phyloP scores from a whole-genome alignment of 805 yeast genomes.

The Tetrapisispora arboricola region DNA sequence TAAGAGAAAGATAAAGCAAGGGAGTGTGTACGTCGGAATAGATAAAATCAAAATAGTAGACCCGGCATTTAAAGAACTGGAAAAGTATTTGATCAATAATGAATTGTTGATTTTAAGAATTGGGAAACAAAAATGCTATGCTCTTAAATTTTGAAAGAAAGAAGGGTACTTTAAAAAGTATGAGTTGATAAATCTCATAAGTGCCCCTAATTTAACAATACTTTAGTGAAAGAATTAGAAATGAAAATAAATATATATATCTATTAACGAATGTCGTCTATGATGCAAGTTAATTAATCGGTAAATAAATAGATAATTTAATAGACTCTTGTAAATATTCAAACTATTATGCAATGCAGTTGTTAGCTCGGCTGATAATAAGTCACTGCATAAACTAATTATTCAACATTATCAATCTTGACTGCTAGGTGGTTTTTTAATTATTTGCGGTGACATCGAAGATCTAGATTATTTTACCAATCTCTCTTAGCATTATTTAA shows the following conservation, averaged over 20 bases:
- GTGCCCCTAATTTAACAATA: too few relatives aligned
- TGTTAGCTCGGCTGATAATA: too few relatives aligned
- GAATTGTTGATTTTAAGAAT: constrained; percentile 49
- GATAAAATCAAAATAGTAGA: constrained; percentile 43
- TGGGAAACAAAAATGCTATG: constrained; percentile 63
- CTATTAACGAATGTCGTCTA: not conserved
- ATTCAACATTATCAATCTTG: too few relatives aligned
- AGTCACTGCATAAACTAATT: too few relatives aligned
- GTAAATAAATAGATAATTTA: not conserved
- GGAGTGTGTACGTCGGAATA: constrained; percentile 65
- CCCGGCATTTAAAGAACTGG: constrained; percentile 37
- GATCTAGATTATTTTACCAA: not conserved
- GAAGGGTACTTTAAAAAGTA: not conserved
- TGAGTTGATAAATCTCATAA: too few relatives aligned
- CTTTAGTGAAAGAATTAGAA: too few relatives aligned
- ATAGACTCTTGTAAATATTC: not conserved
- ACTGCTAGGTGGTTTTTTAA: too few relatives aligned
- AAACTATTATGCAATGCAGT: too few relatives aligned
- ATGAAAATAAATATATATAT: not conserved
- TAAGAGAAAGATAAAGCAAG: constrained; percentile 49
- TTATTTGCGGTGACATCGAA: not conserved
- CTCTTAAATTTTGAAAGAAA: constrained; percentile 25
- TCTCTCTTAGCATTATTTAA: constrained; percentile 21
- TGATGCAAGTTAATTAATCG: not conserved
- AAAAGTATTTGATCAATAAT: constrained; percentile 41